phyloP scores from a whole-genome alignment of 208 protist species.

The Leishmania amazonensis region DNA sequence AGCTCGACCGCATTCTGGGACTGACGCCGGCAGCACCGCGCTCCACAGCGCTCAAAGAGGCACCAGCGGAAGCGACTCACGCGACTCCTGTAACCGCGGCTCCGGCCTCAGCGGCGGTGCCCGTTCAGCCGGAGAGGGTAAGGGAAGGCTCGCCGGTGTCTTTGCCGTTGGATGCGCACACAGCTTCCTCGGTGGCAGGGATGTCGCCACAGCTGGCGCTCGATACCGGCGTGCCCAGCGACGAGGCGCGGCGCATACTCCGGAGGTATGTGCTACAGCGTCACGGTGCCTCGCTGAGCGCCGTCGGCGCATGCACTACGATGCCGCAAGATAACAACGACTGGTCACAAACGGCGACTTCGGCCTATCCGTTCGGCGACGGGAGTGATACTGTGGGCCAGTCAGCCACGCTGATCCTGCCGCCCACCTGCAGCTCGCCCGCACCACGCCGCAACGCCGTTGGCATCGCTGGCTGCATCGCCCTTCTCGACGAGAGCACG shows the following conservation, averaged over 20 bases:
- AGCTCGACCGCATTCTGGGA: constrained; percentile 33
- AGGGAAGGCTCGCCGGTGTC: not conserved
- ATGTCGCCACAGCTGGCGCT: not conserved
- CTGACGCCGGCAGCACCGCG: not conserved
- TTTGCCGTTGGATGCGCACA: not conserved
- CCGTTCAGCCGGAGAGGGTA: not conserved
- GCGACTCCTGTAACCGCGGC: not conserved
- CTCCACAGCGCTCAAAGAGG: not conserved
- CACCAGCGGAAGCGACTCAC: not conserved
- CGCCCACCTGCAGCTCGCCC: constrained; percentile 20
- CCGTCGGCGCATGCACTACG: constrained; percentile 4
- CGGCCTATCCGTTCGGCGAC: constrained; percentile 3
- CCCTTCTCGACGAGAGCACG: constrained; percentile 59
- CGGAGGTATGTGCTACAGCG: constrained; percentile 47
- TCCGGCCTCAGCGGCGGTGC: not conserved
- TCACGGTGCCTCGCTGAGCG: constrained; percentile 20
- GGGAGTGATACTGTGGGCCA: constrained; percentile 5
- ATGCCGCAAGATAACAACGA: not conserved
- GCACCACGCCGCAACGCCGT: constrained; percentile 51
- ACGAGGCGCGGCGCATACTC: constrained; percentile 52
- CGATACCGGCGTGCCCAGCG: constrained; percentile 6
- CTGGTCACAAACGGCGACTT: not conserved
- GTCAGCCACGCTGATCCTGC: constrained; percentile 34
- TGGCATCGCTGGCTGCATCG: constrained; percentile 63
- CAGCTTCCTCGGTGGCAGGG: not conserved